phyloP scores from a whole-genome alignment of 2,329 filamentous ascomycete species.

The Alternaria arbusti region DNA sequence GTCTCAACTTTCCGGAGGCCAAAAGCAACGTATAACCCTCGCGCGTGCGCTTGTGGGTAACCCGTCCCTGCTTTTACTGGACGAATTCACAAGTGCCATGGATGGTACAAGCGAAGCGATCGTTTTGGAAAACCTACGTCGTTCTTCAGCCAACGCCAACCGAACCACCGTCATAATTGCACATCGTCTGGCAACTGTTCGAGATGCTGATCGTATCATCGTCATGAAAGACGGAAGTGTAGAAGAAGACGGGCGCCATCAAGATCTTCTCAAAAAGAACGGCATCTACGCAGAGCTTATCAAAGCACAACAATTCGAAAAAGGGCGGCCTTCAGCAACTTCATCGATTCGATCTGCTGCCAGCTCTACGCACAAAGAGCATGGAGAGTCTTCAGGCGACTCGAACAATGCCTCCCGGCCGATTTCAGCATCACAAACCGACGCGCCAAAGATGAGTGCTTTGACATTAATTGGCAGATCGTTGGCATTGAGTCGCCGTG shows the following conservation, averaged over 20 bases:
- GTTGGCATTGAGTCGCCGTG: constrained; percentile 42
- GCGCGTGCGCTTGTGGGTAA: constrained; percentile 44
- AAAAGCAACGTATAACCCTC: constrained; percentile 49
- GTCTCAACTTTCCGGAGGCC: constrained; percentile 46
- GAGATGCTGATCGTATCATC: constrained; percentile 46
- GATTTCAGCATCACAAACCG: neutral
- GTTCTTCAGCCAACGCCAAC: constrained; percentile 31
- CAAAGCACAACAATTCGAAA: constrained; percentile 45
- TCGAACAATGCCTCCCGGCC: neutral
- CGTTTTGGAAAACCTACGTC: constrained; percentile 41
- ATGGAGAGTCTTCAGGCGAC: constrained; percentile 1
- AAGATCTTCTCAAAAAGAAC: constrained; percentile 32
- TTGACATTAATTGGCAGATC: constrained; percentile 31
- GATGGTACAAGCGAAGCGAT: constrained; percentile 39
- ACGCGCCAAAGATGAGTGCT: constrained; percentile 19
- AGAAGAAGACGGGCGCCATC: constrained; percentile 42
- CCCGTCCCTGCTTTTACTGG: constrained; percentile 43
- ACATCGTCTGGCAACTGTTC: constrained; percentile 46
- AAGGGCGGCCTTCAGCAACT: constrained; percentile 29
- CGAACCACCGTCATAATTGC: constrained; percentile 48
- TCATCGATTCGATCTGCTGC: constrained; percentile 31
- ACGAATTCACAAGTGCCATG: constrained; percentile 47
- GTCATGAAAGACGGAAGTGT: constrained; percentile 45
- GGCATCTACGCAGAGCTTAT: constrained; percentile 44
- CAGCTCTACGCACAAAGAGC: constrained; percentile 19